Conservation (phyloP, 352 stramenopile species). For the Thalassiosira hispida region DNA sequence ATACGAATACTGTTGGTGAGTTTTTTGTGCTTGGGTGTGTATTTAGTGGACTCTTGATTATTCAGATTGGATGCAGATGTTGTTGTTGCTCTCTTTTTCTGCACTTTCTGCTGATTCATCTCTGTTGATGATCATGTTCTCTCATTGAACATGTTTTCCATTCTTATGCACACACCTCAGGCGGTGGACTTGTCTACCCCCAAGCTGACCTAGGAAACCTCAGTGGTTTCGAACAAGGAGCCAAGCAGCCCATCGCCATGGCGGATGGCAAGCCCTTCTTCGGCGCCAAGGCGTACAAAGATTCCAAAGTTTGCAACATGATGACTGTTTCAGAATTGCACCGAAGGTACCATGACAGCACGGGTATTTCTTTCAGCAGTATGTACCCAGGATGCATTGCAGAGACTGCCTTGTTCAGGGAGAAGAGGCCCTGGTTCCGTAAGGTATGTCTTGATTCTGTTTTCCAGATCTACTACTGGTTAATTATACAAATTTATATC, state of each 20-base stretch:
- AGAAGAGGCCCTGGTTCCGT: slow-evolving; percentile 89
- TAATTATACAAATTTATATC: slow-evolving; percentile 1
- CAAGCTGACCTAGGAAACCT: slow-evolving; percentile 87
- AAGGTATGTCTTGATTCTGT: slow-evolving; percentile 45
- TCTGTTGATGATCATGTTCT: background rate
- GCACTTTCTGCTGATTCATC: background rate
- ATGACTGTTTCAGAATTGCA: slow-evolving; percentile 90
- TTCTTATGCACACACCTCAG: slow-evolving; percentile 6
- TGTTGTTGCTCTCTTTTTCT: slow-evolving; percentile 4
- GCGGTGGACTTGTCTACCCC: slow-evolving; percentile 85
- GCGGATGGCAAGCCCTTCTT: slow-evolving; percentile 88
- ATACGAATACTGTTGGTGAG: slow-evolving; percentile 87
- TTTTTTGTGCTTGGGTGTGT: background rate
- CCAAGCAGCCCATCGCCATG: slow-evolving; percentile 83
- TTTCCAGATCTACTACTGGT: background rate
- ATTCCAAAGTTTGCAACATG: slow-evolving; percentile 90
- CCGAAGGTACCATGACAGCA: slow-evolving; percentile 85
- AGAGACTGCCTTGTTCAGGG: slow-evolving; percentile 87
- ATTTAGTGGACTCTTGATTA: background rate
- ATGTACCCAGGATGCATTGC: slow-evolving; percentile 91
- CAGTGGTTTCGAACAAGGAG: slow-evolving; percentile 78
- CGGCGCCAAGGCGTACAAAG: slow-evolving; percentile 90
- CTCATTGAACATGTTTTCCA: background rate
- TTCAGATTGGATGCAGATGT: background rate
- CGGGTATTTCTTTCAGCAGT: slow-evolving; percentile 87